A percentile compares a stretch with the other conserved stretches of the same genome.
phyloP scores from a whole-genome alignment of 345 rosid genomes.

The Citrus inodora region DNA sequence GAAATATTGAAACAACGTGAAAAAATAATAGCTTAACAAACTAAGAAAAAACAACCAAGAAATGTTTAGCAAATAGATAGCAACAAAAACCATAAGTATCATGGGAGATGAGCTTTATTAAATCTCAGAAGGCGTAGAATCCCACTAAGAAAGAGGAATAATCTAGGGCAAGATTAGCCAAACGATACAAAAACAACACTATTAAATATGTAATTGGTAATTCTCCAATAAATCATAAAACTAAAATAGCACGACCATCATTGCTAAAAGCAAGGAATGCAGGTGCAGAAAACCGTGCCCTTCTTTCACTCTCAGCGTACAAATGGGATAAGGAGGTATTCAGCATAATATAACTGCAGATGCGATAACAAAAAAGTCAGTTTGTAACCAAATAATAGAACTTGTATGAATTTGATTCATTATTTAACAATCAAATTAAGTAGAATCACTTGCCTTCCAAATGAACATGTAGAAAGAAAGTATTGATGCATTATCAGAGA shows the following conservation, averaged over 20 bases:
- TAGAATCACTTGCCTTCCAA: conserved; percentile 18
- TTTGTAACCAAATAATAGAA: background rate
- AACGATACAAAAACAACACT: no score
- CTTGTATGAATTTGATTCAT: background rate
- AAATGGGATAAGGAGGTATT: conserved; percentile 32
- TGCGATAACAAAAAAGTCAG: background rate
- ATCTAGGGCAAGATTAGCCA: conserved; percentile 17
- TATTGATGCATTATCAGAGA: conserved; percentile 17
- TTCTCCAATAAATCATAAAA: no score
- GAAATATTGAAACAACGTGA: no score
- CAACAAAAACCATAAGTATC: no score
- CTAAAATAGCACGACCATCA: no score
- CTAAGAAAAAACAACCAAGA: no score
- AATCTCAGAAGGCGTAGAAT: no score
- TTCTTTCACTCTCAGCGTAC: conserved; percentile 20
- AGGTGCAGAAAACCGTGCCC: background rate
- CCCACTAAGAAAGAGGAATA: background rate
- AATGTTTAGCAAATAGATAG: no score
- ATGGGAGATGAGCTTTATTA: no score
- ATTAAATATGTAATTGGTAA: no score
- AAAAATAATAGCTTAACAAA: no score
- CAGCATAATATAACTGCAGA: conserved; percentile 31
- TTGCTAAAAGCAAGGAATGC: no score
- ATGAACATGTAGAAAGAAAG: conserved; percentile 34
- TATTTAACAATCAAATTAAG: background rate